phyloP scores from a whole-genome alignment of 441 rosid genomes.

The Mallotus repandus region DNA sequence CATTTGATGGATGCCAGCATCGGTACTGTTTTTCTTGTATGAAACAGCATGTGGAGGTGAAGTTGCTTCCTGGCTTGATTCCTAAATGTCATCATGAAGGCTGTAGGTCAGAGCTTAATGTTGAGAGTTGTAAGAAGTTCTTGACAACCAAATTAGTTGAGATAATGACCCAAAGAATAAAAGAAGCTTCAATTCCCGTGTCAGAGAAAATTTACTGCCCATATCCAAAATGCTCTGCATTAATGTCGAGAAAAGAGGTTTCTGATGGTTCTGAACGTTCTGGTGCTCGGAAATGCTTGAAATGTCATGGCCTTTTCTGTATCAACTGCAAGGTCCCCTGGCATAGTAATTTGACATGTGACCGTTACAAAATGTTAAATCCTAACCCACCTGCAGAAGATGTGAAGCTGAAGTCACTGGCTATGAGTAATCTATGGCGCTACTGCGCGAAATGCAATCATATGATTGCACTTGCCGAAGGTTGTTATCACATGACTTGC shows the following conservation, averaged over 20 bases:
- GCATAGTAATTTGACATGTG: slow-evolving; percentile 50
- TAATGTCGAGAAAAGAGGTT: slow-evolving; percentile 67
- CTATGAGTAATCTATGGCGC: slow-evolving; percentile 55
- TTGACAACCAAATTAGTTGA: slow-evolving; percentile 56
- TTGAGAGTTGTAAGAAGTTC: slow-evolving; percentile 54
- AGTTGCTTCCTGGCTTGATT: slow-evolving; percentile 61
- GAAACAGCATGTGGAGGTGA: slow-evolving; percentile 78
- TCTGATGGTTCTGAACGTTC: slow-evolving; percentile 33
- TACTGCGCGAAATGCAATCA: slow-evolving; percentile 65
- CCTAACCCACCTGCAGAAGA: slow-evolving; percentile 48
- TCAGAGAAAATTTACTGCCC: slow-evolving; percentile 81
- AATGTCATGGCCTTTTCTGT: slow-evolving; percentile 62
- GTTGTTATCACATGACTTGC: slow-evolving; percentile 83
- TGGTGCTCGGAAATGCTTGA: slow-evolving; percentile 61
- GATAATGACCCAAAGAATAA: slow-evolving; percentile 45
- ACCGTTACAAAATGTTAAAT: slow-evolving; percentile 34
- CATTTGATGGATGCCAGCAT: slow-evolving; percentile 61
- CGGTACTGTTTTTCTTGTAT: slow-evolving; percentile 79
- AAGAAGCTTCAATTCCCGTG: slow-evolving; percentile 65
- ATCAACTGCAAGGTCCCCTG: slow-evolving; percentile 77
- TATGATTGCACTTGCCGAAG: slow-evolving; percentile 65
- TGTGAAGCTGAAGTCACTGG: slow-evolving; percentile 53
- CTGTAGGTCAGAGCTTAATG: slow-evolving; percentile 52
- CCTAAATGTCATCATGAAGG: slow-evolving; percentile 70
- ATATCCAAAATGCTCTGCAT: slow-evolving; percentile 67